Conservation (phyloP, 2,329 filamentous ascomycete genomes). For the Chrysoporthe austroafricana region DNA sequence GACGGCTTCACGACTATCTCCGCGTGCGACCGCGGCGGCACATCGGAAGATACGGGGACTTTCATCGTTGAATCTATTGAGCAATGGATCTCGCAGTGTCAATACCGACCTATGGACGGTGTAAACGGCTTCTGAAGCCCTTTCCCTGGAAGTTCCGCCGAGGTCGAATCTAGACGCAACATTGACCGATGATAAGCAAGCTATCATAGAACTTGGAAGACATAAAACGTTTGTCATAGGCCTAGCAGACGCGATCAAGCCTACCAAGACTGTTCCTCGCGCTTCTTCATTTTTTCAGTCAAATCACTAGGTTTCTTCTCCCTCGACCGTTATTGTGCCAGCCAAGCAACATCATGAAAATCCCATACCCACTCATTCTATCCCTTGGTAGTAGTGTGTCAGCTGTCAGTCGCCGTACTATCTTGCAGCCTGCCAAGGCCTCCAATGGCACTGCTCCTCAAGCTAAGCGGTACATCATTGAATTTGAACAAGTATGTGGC, state of each 20-base stretch:
- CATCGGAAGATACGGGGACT: background rate
- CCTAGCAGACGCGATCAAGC: background rate
- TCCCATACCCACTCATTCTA: background rate
- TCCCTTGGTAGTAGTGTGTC: conserved; percentile 9
- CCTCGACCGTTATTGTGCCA: background rate
- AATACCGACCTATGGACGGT: background rate
- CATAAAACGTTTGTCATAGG: background rate
- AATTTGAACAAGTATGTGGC: conserved; percentile 11
- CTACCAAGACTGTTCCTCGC: background rate
- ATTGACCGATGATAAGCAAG: background rate
- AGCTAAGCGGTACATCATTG: conserved; percentile 16
- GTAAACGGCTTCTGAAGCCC: conserved; percentile 1
- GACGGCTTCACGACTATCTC: conserved; percentile 16
- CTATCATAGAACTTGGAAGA: background rate
- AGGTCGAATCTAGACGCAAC: background rate
- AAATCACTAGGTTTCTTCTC: background rate
- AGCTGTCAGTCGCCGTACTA: conserved; percentile 1
- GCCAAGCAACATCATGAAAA: background rate
- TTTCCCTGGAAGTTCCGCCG: background rate
- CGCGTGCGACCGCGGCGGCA: conserved; percentile 2
- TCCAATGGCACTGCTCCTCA: conserved; percentile 15
- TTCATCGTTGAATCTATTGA: background rate
- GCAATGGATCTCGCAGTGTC: background rate
- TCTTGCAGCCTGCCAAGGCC: conserved; percentile 8
- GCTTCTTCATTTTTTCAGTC: background rate